Base-by-base conservation (phyloP, 2,329 filamentous ascomycete species). In the Eutypa lata region DNA sequence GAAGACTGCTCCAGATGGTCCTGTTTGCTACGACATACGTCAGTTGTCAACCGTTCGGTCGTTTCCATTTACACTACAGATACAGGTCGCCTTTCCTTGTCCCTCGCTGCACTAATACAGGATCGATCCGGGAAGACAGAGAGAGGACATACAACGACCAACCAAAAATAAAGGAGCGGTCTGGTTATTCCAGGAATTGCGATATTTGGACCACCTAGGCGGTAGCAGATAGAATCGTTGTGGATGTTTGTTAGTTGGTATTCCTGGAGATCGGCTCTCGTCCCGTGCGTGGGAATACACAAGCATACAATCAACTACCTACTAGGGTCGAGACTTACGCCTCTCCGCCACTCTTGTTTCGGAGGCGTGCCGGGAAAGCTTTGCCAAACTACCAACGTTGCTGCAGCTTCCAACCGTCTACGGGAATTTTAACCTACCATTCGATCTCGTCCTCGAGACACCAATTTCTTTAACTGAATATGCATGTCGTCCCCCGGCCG, bases 401-500 rank as follows among this genome's bases (percentile, higher is more conserved):
- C 68, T 69, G 68, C 69, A 68, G 64, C 62, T 65, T 61, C 63
- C 61, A 66, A 68, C 64, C 61, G 66, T 61, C 56, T 62, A 66
- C 63, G 61, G 65, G 57, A 55, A 60, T 61, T 64, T 65, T 67
- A 63, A 68, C 66, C 65, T 68, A 67, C 61, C 63, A 65, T 56
- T 61, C 65, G 59, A 61, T 57, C 62, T 63, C 42, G 42, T 45
- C 61, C 63, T 65, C 60, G 26, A 62, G 68, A 67, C 65, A 67
- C 70, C 70, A 68, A 69, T 73, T 73, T 72, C 68, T 62, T 63
- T 69, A 60, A 63, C 60, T 67, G 71, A 74, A 71, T 69, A 79
- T 79, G 76, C 75, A 78, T 76, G 71, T 66, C 68, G 68, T 67
- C 71, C 72, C 63, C 70, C 72, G 71, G 69, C 69, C 68, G 71